Evolutionary conservation across 2,329 filamentous ascomycete species (phyloP).

Genomic region (Zymoseptoria pseudotritici): DNA sequence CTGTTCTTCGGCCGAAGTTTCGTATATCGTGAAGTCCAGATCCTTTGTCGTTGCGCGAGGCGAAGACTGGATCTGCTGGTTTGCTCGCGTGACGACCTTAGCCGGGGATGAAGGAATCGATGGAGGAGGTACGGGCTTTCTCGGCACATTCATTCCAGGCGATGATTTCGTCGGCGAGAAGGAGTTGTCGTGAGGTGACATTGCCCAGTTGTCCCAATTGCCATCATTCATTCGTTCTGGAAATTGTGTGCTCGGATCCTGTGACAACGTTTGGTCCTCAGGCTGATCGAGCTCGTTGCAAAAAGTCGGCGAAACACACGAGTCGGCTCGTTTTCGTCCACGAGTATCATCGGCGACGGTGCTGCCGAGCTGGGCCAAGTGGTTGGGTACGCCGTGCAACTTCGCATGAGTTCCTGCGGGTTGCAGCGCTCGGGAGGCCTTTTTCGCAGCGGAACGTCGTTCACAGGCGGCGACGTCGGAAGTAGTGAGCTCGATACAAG

Average conservation of each 20-base stretch:
- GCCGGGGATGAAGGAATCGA: background rate
- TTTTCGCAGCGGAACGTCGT: slow-evolving; percentile 14
- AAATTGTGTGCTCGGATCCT: background rate
- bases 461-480: slow-evolving; percentile 24
- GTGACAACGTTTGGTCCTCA: background rate
- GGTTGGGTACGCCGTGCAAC: slow-evolving; percentile 15
- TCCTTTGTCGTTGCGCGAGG: background rate
- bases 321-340: slow-evolving; percentile 13
- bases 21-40: background rate
- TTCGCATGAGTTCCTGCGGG: slow-evolving; percentile 9
- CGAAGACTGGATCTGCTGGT: background rate
- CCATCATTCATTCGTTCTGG: background rate
- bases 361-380: slow-evolving; percentile 8
- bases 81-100: too few relatives aligned
- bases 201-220: background rate
- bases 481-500: slow-evolving; percentile 22
- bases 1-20: background rate
- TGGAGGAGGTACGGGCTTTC: background rate
- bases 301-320: slow-evolving; percentile 12
- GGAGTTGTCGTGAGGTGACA: background rate
- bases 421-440: slow-evolving; percentile 4
- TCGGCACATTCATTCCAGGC: background rate
- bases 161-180: background rate
- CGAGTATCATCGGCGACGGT: slow-evolving; percentile 16
- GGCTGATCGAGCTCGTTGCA: background rate